Conservation (phyloP, 164 flowering plant species). For the Berberis thunbergii region DNA sequence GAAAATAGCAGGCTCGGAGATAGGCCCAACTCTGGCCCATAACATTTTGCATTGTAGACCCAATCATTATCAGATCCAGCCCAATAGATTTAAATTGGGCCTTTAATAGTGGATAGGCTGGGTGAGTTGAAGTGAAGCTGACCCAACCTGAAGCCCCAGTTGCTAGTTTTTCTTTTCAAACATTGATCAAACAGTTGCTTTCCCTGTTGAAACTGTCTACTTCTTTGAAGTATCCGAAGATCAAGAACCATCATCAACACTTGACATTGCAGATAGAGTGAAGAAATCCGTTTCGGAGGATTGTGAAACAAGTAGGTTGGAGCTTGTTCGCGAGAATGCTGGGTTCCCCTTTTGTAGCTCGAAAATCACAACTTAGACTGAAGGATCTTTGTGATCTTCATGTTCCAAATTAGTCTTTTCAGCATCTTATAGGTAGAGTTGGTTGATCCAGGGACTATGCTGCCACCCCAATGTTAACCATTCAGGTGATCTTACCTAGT, state of each 20-base stretch:
- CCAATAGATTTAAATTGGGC: too few species aligned
- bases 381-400: constrained; percentile 31
- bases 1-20: too few species aligned
- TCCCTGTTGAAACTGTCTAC: constrained; percentile 36
- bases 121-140: too few species aligned
- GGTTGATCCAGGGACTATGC: constrained; percentile 17
- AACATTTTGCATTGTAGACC: too few species aligned
- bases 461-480: constrained; percentile 28
- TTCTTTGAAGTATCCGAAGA: constrained; percentile 19
- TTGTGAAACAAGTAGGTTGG: constrained; percentile 21
- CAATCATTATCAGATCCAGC: too few species aligned
- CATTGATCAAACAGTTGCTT: constrained; percentile 35
- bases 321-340: constrained; percentile 40
- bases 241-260: constrained; percentile 1
- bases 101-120: too few species aligned
- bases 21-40: too few species aligned
- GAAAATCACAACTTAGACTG: constrained; percentile 25
- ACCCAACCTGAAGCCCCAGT: constrained; percentile 17
- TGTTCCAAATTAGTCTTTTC: constrained; percentile 31
- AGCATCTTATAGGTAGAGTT: constrained; percentile 22
- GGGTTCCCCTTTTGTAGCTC: constrained; percentile 28
- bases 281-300: constrained; percentile 26
- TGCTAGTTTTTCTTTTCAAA: constrained; percentile 33
- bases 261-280: constrained; percentile 23
- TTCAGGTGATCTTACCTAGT: constrained; percentile 24